phyloP scores from a whole-genome alignment of 345 rosid species.

The Pistacia vera region DNA sequence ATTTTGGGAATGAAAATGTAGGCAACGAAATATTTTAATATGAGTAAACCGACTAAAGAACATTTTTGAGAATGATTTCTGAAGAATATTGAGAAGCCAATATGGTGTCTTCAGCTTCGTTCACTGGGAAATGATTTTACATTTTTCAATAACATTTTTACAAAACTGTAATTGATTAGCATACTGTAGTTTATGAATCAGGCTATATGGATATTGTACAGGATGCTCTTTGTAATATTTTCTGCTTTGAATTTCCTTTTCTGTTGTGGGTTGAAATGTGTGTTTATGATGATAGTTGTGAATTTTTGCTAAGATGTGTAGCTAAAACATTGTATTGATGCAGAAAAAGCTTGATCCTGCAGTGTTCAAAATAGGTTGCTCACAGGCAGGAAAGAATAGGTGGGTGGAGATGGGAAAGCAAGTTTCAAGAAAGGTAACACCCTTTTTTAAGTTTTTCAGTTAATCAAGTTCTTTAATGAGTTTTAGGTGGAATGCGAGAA shows the following conservation, averaged over 20 bases:
- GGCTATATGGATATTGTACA: no score
- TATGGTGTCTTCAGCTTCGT: no score
- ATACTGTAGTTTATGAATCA: no score
- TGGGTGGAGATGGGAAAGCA: constrained; percentile 95
- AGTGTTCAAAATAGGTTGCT: constrained; percentile 70
- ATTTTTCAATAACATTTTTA: no score
- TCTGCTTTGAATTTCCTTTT: neutral
- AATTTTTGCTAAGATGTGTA: constrained; percentile 8
- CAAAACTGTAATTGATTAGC: no score
- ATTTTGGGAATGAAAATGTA: neutral
- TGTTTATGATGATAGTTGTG: neutral
- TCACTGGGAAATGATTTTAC: neutral
- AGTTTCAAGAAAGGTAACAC: constrained; percentile 80
- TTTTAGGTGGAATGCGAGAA: neutral
- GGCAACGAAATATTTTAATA: no score
- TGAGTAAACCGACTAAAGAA: no score
- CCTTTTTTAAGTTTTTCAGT: neutral
- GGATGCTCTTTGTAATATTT: neutral
- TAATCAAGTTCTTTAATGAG: neutral
- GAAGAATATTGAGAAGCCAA: no score
- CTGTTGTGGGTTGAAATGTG: neutral
- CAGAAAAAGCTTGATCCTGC: constrained; percentile 73
- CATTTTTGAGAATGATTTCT: no score
- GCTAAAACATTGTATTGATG: constrained; percentile 20
- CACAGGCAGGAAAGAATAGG: constrained; percentile 79